Base-by-base conservation (phyloP, 129 eudicot genomes). In the Pulicaria dysenterica region DNA sequence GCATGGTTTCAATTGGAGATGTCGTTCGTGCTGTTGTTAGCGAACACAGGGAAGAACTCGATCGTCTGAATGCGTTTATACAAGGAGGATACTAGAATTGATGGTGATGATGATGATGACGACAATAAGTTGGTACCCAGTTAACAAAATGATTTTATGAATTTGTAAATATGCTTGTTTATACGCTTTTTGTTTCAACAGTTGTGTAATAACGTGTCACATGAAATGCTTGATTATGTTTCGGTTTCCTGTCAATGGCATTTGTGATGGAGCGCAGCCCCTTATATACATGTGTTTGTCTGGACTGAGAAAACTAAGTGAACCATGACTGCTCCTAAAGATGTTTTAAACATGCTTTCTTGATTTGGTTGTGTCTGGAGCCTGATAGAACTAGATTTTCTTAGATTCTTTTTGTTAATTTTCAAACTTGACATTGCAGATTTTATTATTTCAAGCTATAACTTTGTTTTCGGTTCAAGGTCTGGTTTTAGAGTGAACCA, bases 1-100 rank as follows among this genome's bases (percentile, higher is more conserved):
- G 99, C 31, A 95, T 95, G 99, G 99, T 95, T 64, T 95, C 99
- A 11, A 95, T 95, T 54, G 99, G 99, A 71, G 99, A 95, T 12
- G 99, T 95, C 74, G 99, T 95, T 64, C 97, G 99, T 77, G 99
- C 99, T 10, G 99, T 95, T 63, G 99, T 95, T 62, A 83, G 82
- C 44, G 97, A 95, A 83, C 99, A 95, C 79, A 82, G 99, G 10
- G 94, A 95, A 38, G 99, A 95, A 73, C 78, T 95, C 17, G 75
- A 91, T 81, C 97, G 99, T 73, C 62, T 95, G 88, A 95, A 95
- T 79, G 97, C 97, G 1, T 95, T 46, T 51, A 95, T 95, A 38
- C 99, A 95, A 60, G 99, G 99, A 42, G 99, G 99, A 47, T 95
- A 95, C 81, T 95, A 95, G 84, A 82, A 75, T 77, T 68, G 96